phyloP scores from a whole-genome alignment of 805 yeast genomes.

The Hanseniaspora taiwanica region DNA sequence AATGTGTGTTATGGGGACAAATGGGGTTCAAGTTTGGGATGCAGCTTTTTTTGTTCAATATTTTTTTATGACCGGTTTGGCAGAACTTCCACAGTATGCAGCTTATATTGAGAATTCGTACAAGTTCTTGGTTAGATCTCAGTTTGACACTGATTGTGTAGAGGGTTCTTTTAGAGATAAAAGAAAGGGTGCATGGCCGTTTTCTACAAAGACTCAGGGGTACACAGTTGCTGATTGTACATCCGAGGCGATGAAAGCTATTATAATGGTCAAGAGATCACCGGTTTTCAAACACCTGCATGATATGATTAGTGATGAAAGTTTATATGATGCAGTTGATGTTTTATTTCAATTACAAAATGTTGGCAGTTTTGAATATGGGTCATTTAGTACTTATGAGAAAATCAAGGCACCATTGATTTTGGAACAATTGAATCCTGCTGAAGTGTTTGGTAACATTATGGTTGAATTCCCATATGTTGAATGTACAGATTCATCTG shows the following conservation, averaged over 20 bases:
- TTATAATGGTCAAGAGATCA: conserved; percentile 74
- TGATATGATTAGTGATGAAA: conserved; percentile 39
- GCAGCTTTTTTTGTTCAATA: conserved; percentile 84
- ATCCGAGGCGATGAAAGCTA: conserved; percentile 88
- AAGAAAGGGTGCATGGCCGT: conserved; percentile 89
- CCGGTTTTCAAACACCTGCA: conserved; percentile 35
- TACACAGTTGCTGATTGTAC: conserved; percentile 95
- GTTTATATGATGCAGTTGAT: conserved; percentile 60
- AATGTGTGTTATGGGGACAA: conserved; percentile 89
- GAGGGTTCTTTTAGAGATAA: conserved; percentile 72
- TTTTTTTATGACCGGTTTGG: conserved; percentile 65
- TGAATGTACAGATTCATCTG: conserved; percentile 94
- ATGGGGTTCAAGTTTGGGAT: conserved; percentile 97
- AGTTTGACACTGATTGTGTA: conserved; percentile 68
- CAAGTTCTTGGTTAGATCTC: conserved; percentile 65
- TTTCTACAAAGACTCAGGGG: conserved; percentile 91
- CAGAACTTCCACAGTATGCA: conserved; percentile 51
- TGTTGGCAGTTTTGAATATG: conserved; percentile 62
- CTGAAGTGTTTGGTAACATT: conserved; percentile 94
- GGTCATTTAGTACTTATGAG: conserved; percentile 90
- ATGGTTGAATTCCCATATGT: conserved; percentile 99
- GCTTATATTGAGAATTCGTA: conserved; percentile 53
- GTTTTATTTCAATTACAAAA: conserved; percentile 68
- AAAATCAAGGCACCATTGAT: conserved; percentile 65
- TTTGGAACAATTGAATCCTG: conserved; percentile 77